Base-by-base conservation (phyloP, 768 basidiomycete genomes). In the Russula brevipes region DNA sequence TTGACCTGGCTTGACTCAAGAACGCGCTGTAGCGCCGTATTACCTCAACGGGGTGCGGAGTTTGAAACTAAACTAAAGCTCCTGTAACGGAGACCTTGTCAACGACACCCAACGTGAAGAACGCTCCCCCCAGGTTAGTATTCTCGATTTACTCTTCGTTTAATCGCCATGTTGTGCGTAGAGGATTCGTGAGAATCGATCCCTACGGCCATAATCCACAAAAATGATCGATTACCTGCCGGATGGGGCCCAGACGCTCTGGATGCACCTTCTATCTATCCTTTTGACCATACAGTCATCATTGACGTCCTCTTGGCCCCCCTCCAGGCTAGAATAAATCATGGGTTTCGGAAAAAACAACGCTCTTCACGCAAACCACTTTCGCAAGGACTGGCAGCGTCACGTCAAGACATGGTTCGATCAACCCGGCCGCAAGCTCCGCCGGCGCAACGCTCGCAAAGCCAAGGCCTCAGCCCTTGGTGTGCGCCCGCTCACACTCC, bases 371-470 rank as follows among this genome's bases (percentile, higher is more conserved):
- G 83, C 77, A 71, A 94, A 94, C 79, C 94, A 97, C 76, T 94
- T 94, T 85, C 91, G 86, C 82, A 98, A 98, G 87, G 95, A 98
- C 77, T 98, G 95, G 95, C 96, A 98, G 78, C 84, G 87, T 73
- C 89, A 89, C 69, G 94, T 96, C 71, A 88, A 88, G 78, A 96
- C 93, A 74, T 94, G 95, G 95, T 98, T 98, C 76, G 91, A 98
- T 82, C 97, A 99, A 80, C 94, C 97, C 61, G 96, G 95, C 54
- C 90, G 91, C 75, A 98, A 98, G 81, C 89, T 94, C 76, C 90
- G 92, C 76, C 85, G 97, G 75, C 90, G 97, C 75, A 86, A 81
- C 52, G 93, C 94, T 49, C 91, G 97, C 78, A 88, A 93, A 78
- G 80, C 81, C 70, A 98, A 97, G 81, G 93, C 94, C 61, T 84